Conservation (phyloP, 2,329 filamentous ascomycete genomes). For the Plenodomus lindquistii region DNA sequence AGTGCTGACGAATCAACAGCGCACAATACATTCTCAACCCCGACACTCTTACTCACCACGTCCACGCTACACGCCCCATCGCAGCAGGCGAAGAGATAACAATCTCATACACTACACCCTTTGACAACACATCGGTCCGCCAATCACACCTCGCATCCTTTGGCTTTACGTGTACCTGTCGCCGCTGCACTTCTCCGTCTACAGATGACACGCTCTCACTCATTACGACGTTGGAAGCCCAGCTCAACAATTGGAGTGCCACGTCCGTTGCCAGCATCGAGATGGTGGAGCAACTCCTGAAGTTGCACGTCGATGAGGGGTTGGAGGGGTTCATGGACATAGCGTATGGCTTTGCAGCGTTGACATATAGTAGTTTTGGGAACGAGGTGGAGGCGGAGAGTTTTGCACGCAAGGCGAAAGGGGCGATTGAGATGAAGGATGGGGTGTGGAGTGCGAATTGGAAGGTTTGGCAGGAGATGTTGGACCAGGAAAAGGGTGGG, state of each 20-base stretch:
- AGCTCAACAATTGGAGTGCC: conserved; percentile 37
- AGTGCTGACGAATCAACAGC: conserved; percentile 18
- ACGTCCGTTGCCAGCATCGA: conserved; percentile 19
- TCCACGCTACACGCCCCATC: conserved; percentile 42
- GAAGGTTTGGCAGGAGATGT: conserved; percentile 37
- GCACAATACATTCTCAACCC: conserved; percentile 48
- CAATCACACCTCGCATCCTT: conserved; percentile 41
- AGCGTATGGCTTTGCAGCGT: conserved; percentile 46
- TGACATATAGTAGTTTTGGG: conserved; percentile 46
- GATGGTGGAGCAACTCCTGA: conserved; percentile 39
- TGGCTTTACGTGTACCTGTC: conserved; percentile 48
- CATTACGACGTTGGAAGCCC: conserved; percentile 36
- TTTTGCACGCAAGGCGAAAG: conserved; percentile 42
- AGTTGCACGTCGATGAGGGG: conserved; percentile 42
- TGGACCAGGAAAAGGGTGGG: conserved; percentile 1
- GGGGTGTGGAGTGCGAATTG: conserved; percentile 38
- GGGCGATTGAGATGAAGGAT: conserved; percentile 44
- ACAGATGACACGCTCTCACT: conserved; percentile 37
- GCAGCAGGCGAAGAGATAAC: conserved; percentile 46
- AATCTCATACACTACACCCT: conserved; percentile 48
- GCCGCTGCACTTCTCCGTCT: conserved; percentile 34
- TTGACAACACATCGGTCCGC: conserved; percentile 35
- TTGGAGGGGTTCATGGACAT: conserved; percentile 46
- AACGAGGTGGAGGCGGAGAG: conserved; percentile 24
- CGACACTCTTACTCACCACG: conserved; percentile 44